Conservation (phyloP, 2,329 filamentous ascomycete species). For the Monosporascus ibericus region DNA sequence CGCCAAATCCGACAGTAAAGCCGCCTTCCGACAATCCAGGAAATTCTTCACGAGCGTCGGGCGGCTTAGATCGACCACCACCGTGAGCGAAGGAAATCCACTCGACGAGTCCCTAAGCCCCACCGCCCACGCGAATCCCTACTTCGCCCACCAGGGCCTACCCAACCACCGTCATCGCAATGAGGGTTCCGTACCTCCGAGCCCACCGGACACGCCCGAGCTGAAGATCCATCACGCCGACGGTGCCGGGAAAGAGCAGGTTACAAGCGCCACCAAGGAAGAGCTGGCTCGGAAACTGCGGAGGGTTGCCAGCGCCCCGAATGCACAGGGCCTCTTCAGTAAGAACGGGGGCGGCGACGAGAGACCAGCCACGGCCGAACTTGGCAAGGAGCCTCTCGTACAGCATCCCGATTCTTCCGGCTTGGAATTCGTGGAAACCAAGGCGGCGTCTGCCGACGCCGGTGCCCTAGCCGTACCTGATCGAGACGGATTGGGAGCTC, state of each 20-base stretch:
- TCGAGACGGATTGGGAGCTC: slow-evolving; percentile 50
- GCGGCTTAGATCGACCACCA: slow-evolving; percentile 82
- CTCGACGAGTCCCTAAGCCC: slow-evolving; percentile 86
- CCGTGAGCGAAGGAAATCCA: slow-evolving; percentile 86
- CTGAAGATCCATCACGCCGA: slow-evolving; percentile 66
- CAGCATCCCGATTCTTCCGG: slow-evolving; percentile 46
- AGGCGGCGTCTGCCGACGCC: slow-evolving; percentile 32
- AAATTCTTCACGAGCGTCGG: slow-evolving; percentile 83
- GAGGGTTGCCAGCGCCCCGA: slow-evolving; percentile 91
- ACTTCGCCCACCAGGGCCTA: slow-evolving; percentile 94
- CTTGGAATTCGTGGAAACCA: slow-evolving; percentile 41
- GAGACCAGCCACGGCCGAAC: slow-evolving; percentile 76
- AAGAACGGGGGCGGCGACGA: slow-evolving; percentile 53
- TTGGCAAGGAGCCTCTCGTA: slow-evolving; percentile 73
- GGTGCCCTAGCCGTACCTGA: slow-evolving; percentile 35
- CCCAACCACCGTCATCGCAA: slow-evolving; percentile 92
- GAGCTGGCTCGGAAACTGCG: slow-evolving; percentile 89
- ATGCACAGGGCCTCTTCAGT: slow-evolving; percentile 85
- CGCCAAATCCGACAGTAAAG: slow-evolving; percentile 55
- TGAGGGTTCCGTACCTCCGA: slow-evolving; percentile 85
- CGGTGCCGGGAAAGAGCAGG: slow-evolving; percentile 57
- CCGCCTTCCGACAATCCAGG: slow-evolving; percentile 72
- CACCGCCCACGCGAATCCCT: slow-evolving; percentile 91
- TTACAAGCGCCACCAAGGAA: slow-evolving; percentile 78
- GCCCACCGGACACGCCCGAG: slow-evolving; percentile 82